A percentile compares a stretch with the other conserved stretches of the same genome.
phyloP scores from a whole-genome alignment of 768 basidiomycete species.

The Cystobasidium tubakii region DNA sequence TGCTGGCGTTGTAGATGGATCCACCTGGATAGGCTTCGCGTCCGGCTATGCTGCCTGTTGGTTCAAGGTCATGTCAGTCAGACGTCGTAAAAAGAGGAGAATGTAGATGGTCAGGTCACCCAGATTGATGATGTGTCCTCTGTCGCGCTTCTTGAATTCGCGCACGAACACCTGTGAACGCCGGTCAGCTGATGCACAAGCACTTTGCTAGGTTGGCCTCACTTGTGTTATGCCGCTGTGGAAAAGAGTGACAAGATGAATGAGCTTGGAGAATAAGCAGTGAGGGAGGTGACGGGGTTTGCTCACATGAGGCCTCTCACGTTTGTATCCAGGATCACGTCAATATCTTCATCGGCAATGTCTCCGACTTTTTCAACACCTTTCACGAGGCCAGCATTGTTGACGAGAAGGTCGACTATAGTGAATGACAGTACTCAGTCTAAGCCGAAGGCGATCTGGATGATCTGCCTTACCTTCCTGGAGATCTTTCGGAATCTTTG shows the following conservation, averaged over 20 bases:
- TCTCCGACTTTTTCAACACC: constrained; percentile 82
- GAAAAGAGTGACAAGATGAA: background rate
- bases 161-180: constrained; percentile 58
- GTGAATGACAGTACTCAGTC: no score
- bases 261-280: background rate
- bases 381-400: constrained; percentile 69
- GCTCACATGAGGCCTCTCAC: constrained; percentile 78
- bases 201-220: no score
- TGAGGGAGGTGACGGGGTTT: constrained; percentile 51
- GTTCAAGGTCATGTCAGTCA: background rate
- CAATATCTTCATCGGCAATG: constrained; percentile 67
- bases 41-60: constrained; percentile 72
- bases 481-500: constrained; percentile 23
- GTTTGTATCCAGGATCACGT: constrained; percentile 65
- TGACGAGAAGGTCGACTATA: constrained; percentile 43
- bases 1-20: constrained; percentile 82
- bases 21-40: constrained; percentile 83
- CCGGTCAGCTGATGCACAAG: background rate
- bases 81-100: no score
- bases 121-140: constrained; percentile 70
- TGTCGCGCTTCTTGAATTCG: constrained; percentile 65
- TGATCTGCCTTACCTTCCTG: constrained; percentile 19
- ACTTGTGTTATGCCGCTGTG: background rate
- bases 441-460: no score
- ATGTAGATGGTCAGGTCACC: constrained; percentile 46